Base-by-base conservation (phyloP, 2,329 filamentous ascomycete species). In the Nannizziopsis arthrosporioides region DNA sequence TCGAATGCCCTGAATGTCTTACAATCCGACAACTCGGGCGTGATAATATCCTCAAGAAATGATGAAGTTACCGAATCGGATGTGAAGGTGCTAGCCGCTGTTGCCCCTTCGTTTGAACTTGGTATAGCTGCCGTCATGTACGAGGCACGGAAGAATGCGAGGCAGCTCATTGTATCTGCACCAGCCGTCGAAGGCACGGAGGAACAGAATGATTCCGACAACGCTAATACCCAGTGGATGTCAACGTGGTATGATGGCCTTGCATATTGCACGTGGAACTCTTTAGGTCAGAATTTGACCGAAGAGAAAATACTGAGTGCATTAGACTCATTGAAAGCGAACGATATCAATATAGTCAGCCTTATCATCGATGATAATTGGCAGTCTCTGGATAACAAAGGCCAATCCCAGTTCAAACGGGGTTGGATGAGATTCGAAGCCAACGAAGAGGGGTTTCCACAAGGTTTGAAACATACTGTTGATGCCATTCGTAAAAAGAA, bases 341-440 rank as follows among this genome's bases (percentile, higher is more conserved):
- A 84, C 48, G 76, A 81, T 0, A 85, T 98, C 59, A 80, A 83
- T 37, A 75, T 96, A 40, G 82, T 80, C 0, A 94, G 81, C 58
- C 73, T 98, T 1, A 94, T 96, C 52, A 94, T 98, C 53, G 92
- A 98, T 57, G 92, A 98, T 61, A 94, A 93, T 57, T 98, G 92
- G 92, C 89, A 94, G 64, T 78, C 82, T 7, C 74, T 94, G 5
- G 76, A 81, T 19, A 70, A 71, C 22, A 68, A 74, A 53, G 75
- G 72, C 3, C 65, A 72, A 11, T 70, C 64, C 1, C 74, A 77
- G 54, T 74, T 73, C 54, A 60, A 67, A 34, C 66, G 74, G 11
- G 73, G 72, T 11, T 94, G 85, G 87, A 77, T 78, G 8, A 77
- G 82, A 6, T 96, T 98, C 54, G 89, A 96, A 61, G 92, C 90